Percentiles rank a stretch among this genome's conserved stretches.
Evolutionary conservation across 768 basidiomycete species (phyloP).

Genomic region (Leccinum pellstonianum): DNA sequence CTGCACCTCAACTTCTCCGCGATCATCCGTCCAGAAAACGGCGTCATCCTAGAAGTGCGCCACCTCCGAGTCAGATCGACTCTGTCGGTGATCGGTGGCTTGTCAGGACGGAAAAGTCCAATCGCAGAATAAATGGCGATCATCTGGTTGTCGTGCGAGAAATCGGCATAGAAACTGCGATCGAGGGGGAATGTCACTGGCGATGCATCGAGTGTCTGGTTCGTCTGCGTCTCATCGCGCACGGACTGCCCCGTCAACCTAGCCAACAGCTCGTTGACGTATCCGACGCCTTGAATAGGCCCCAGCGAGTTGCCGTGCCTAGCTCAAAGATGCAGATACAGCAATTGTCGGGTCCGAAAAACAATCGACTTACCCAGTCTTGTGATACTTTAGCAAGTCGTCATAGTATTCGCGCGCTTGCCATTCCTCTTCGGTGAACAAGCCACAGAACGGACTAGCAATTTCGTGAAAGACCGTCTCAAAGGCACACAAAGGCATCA

Average conservation of each 20-base stretch:
- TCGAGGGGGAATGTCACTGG: slow-evolving; percentile 72
- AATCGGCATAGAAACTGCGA: slow-evolving; percentile 71
- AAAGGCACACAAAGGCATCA: slow-evolving; percentile 79
- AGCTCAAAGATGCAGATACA: slow-evolving; percentile 2
- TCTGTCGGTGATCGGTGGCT: slow-evolving; percentile 13
- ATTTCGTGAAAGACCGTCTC: slow-evolving; percentile 58
- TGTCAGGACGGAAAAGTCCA: slow-evolving; percentile 49
- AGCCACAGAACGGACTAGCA: slow-evolving; percentile 64
- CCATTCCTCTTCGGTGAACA: slow-evolving; percentile 71
- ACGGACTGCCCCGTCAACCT: slow-evolving; percentile 68
- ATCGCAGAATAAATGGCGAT: slow-evolving; percentile 67
- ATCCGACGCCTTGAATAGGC: slow-evolving; percentile 81
- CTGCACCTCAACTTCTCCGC: slow-evolving; percentile 64
- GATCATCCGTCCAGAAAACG: slow-evolving; percentile 75
- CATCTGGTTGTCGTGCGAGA: slow-evolving; percentile 87
- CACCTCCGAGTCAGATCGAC: slow-evolving; percentile 41
- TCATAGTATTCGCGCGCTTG: slow-evolving; percentile 62
- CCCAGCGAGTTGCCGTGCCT: slow-evolving; percentile 72
- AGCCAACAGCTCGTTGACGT: slow-evolving; percentile 85
- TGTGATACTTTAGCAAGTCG: slow-evolving; percentile 79
- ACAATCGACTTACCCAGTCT: slow-evolving; percentile 54
- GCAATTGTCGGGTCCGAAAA: background rate
- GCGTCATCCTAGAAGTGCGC: slow-evolving; percentile 59
- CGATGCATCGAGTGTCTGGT: slow-evolving; percentile 66
- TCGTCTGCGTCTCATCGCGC: slow-evolving; percentile 71